These are phyloP conservation scores for Aspergillus sclerotiicarbonarius DNA, from an alignment of 495 filamentous ascomycete genomes.

Conservation along the genomic window DNA sequence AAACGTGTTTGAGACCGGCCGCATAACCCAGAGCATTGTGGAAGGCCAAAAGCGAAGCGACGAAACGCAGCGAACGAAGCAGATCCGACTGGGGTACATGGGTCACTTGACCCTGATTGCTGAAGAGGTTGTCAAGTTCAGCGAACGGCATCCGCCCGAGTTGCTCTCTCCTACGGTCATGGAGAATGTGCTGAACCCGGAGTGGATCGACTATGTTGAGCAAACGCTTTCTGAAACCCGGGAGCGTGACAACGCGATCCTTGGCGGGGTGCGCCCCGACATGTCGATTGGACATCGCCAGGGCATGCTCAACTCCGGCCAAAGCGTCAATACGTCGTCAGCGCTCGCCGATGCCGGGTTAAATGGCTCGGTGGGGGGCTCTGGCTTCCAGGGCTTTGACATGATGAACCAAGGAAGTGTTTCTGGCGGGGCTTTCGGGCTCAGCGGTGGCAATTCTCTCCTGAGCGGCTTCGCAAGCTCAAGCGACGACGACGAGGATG, in stretches of 20 bases:
- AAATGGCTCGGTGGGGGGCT: conserved; percentile 51
- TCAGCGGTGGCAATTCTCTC: conserved; percentile 61
- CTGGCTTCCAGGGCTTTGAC: conserved; percentile 73
- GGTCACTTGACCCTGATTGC: conserved; percentile 96
- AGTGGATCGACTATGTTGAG: conserved; percentile 96
- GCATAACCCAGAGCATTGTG: conserved; percentile 87
- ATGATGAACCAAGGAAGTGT: conserved; percentile 64
- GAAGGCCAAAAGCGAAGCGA: conserved; percentile 87
- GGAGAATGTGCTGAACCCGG: conserved; percentile 79
- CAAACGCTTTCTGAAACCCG: conserved; percentile 89
- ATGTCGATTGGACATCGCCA: conserved; percentile 70
- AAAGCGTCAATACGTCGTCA: conserved; percentile 60
- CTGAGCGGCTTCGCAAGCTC: conserved; percentile 93
- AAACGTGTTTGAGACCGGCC: conserved; percentile 84
- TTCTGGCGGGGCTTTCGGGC: conserved; percentile 62
- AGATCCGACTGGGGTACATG: conserved; percentile 97
- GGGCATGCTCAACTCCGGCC: conserved; percentile 59
- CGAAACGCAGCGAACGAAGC: conserved; percentile 71
- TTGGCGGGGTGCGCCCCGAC: conserved; percentile 94
- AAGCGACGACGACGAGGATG: conserved; percentile 96
- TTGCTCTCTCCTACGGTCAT: conserved; percentile 78
- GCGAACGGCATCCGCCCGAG: conserved; percentile 88
- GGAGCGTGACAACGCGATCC: conserved; percentile 95
- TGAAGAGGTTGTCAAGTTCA: conserved; percentile 98
- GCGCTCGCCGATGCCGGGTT: conserved; percentile 77